Evolutionary conservation across 805 yeast genomes (phyloP).

Genomic region (Kodamaea neixiangensis): DNA sequence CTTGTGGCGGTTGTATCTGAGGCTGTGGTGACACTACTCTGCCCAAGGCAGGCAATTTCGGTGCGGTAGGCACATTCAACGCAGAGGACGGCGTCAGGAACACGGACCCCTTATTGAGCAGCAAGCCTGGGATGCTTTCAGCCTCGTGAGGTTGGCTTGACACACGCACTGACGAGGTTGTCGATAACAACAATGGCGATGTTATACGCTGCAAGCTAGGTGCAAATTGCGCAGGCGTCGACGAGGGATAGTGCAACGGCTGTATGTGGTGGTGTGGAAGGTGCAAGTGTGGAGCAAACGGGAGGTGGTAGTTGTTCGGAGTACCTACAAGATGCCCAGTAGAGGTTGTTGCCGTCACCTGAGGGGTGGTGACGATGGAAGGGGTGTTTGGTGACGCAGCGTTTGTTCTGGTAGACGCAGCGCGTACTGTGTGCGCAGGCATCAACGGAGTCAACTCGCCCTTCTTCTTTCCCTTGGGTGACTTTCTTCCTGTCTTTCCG

Average conservation of each 20-base stretch:
- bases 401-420: constrained; percentile 7
- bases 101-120: constrained; percentile 25
- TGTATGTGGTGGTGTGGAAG: constrained; percentile 29
- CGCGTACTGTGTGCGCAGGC: constrained; percentile 22
- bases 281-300: constrained; percentile 5
- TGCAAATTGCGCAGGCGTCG: constrained; percentile 72
- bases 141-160: not conserved
- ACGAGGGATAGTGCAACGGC: constrained; percentile 64
- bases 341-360: constrained; percentile 13
- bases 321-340: constrained; percentile 3
- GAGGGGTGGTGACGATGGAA: constrained; percentile 1
- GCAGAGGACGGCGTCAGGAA: constrained; percentile 43
- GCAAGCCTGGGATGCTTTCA: constrained; percentile 24
- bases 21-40: not conserved
- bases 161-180: constrained; percentile 36
- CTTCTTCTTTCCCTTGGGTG: constrained; percentile 23
- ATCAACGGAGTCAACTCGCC: constrained; percentile 28
- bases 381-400: not conserved
- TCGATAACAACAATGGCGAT: constrained; percentile 61
- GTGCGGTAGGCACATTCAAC: constrained; percentile 20
- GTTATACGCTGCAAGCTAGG: constrained; percentile 64
- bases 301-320: constrained; percentile 1
- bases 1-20: constrained; percentile 16
- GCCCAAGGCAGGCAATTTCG: constrained; percentile 34
- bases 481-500: constrained; percentile 24